Conservation (phyloP, 2,329 filamentous ascomycete species). For the Lasiodiplodia theobromae region DNA sequence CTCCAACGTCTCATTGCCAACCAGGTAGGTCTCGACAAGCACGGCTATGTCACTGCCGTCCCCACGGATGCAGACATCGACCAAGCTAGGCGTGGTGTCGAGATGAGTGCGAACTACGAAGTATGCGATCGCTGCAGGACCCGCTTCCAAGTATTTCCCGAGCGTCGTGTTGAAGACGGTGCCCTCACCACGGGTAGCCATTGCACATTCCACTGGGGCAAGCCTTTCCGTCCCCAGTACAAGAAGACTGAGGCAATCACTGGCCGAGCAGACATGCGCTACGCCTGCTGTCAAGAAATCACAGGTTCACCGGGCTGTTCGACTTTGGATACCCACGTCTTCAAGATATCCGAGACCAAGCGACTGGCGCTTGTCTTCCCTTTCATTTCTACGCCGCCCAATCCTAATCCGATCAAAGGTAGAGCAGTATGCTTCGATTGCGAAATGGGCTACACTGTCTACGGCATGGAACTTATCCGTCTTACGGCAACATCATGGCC, state of each 20-base stretch:
- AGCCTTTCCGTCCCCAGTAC: constrained; percentile 64
- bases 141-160: constrained; percentile 91
- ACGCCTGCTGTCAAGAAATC: constrained; percentile 79
- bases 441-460: constrained; percentile 94
- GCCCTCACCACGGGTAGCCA: constrained; percentile 77
- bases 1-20: constrained; percentile 69
- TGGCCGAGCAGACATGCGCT: constrained; percentile 53
- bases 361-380: constrained; percentile 80
- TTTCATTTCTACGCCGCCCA: constrained; percentile 78
- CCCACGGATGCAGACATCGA: constrained; percentile 73
- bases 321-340: constrained; percentile 77
- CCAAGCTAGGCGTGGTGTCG: constrained; percentile 69
- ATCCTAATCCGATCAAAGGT: constrained; percentile 50
- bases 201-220: constrained; percentile 84
- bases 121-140: constrained; percentile 84
- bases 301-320: constrained; percentile 82
- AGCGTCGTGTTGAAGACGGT: constrained; percentile 74
- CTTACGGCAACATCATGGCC: constrained; percentile 92
- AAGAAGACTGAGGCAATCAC: constrained; percentile 58
- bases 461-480: constrained; percentile 87
- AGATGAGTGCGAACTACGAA: constrained; percentile 78
- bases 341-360: constrained; percentile 79
- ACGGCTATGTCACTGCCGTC: constrained; percentile 76
- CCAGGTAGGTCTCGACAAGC: constrained; percentile 66
- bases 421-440: constrained; percentile 88